Percentiles rank a stretch among this genome's conserved stretches.
These are phyloP conservation scores for Cyamopsis tetragonoloba DNA, from an alignment of 306 rosid species.

Conservation along the genomic window DNA sequence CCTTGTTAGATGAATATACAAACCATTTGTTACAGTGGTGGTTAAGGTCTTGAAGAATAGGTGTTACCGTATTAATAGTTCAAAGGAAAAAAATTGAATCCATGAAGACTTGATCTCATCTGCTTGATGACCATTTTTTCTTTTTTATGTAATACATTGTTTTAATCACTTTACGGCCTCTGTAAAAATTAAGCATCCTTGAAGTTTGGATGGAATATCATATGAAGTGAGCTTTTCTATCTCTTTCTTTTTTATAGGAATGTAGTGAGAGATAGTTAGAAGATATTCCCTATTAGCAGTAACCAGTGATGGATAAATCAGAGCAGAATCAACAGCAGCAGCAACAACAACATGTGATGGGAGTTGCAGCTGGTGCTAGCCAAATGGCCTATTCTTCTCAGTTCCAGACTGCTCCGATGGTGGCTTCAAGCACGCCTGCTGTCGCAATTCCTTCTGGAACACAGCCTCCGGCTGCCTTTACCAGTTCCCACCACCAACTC, in stretches of 20 bases:
- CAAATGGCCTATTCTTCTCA: constrained; percentile 61
- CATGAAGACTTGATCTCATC: background rate
- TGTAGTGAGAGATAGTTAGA: constrained; percentile 29
- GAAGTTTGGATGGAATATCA: constrained; percentile 15
- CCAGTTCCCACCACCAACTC: constrained; percentile 57
- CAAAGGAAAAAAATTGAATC: background rate
- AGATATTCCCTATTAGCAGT: constrained; percentile 20
- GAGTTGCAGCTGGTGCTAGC: constrained; percentile 41
- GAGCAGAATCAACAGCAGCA: constrained; percentile 55
- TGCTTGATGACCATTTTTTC: background rate
- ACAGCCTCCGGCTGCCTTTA: constrained; percentile 52
- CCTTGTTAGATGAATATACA: background rate
- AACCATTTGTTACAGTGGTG: background rate
- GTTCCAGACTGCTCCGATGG: constrained; percentile 58
- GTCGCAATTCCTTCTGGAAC: constrained; percentile 48
- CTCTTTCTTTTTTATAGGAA: constrained; percentile 21
- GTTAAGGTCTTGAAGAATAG: background rate
- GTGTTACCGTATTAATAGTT: background rate
- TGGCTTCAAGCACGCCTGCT: constrained; percentile 58
- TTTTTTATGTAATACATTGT: background rate
- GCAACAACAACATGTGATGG: constrained; percentile 38
- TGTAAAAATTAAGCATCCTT: background rate
- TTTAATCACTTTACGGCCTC: background rate
- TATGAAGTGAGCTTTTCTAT: background rate
- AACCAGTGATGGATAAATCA: constrained; percentile 59